A percentile compares a stretch with the other conserved stretches of the same genome.
Evolutionary conservation across 163 green algal genomes (phyloP).

Genomic region (Trebouxiophyceae sp.): DNA sequence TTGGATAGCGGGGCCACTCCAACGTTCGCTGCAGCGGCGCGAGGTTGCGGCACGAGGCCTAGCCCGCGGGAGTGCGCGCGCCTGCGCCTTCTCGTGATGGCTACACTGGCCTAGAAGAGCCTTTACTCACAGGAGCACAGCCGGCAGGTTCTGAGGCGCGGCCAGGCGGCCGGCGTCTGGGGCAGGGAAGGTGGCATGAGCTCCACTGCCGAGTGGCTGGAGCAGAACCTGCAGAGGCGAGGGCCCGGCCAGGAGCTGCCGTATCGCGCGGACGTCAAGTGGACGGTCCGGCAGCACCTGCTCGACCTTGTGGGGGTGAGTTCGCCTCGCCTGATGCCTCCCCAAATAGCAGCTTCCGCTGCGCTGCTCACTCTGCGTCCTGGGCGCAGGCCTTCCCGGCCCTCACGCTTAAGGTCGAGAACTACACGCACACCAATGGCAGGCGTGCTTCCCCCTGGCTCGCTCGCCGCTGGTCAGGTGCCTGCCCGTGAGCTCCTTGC

Average conservation of each 20-base stretch:
- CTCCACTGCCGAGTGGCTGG: background rate
- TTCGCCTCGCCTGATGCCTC: background rate
- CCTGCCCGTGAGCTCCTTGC: background rate
- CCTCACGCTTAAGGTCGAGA: constrained; percentile 28
- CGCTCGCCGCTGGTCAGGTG: background rate
- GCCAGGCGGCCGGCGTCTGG: too few relatives aligned
- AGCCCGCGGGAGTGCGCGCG: too few relatives aligned
- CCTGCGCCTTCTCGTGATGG: too few relatives aligned
- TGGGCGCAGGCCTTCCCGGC: constrained; percentile 40
- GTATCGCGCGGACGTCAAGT: constrained; percentile 55
- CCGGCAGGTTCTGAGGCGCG: too few relatives aligned
- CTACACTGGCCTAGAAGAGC: too few relatives aligned
- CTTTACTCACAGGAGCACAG: too few relatives aligned
- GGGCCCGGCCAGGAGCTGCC: constrained; percentile 34
- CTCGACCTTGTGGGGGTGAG: constrained; percentile 58
- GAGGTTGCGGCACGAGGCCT: too few relatives aligned
- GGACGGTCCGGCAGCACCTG: constrained; percentile 64
- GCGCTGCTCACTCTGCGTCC: background rate
- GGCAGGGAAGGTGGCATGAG: too few relatives aligned
- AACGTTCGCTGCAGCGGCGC: too few relatives aligned
- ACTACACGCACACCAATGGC: constrained; percentile 62
- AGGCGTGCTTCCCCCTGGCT: constrained; percentile 23
- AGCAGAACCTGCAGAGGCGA: background rate
- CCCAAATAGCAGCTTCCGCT: background rate
- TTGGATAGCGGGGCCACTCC: too few relatives aligned